Evolutionary conservation across 305 asterid genomes (phyloP).

Genomic region (Fraxinus latifolia): DNA sequence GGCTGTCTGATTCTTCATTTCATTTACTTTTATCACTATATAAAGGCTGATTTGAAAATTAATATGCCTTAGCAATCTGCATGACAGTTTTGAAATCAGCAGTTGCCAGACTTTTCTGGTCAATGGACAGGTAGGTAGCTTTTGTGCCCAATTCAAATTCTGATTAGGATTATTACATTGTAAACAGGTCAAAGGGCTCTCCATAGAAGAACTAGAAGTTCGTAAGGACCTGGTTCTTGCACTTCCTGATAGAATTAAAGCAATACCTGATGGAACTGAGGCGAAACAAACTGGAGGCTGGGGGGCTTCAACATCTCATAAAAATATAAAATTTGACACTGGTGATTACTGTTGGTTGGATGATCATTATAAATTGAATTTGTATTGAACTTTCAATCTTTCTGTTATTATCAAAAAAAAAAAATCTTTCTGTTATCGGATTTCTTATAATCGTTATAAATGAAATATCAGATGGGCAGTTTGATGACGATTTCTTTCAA

Average conservation of each 20-base stretch:
- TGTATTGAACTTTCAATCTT: background rate
- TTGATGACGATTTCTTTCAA: constrained; percentile 49
- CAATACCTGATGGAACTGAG: constrained; percentile 57
- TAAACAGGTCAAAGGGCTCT: constrained; percentile 63
- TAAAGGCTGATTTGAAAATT: background rate
- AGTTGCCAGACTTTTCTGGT: background rate
- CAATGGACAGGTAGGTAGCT: background rate
- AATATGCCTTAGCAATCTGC: background rate
- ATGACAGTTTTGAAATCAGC: background rate
- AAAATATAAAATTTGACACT: constrained; percentile 59
- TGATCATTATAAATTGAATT: background rate
- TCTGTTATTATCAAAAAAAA: too few relatives aligned
- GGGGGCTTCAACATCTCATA: constrained; percentile 54
- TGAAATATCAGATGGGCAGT: constrained; percentile 45
- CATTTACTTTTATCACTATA: background rate
- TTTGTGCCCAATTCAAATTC: constrained; percentile 1
- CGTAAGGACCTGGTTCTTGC: constrained; percentile 66
- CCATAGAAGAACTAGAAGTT: constrained; percentile 60
- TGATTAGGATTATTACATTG: constrained; percentile 15
- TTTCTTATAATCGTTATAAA: background rate
- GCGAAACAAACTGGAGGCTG: constrained; percentile 39
- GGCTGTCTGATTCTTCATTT: background rate
- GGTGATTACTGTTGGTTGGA: constrained; percentile 31
- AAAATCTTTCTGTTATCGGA: background rate
- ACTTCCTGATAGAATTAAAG: constrained; percentile 62